Evolutionary conservation across 225 moss, liverwort and hornwort genomes (phyloP), one percentile per base, ranked within the genome.

Genomic region (Bryum argenteum): DNA sequence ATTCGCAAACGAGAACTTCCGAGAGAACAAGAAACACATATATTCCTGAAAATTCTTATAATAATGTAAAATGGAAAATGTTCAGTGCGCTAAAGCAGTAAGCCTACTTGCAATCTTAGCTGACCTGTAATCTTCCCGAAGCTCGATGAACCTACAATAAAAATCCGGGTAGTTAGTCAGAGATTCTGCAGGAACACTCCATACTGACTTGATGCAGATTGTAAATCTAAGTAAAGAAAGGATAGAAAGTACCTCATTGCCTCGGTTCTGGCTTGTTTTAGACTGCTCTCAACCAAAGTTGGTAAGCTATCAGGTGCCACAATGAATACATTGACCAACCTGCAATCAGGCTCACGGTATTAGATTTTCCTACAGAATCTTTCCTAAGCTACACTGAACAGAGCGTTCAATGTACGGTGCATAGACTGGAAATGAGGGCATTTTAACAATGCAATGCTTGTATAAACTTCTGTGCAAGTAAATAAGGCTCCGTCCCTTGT

Each of bases 301-400:
- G 98, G 94, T 71, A 99, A 83, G 79, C 94, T 99, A 73, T 99
- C 98, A 22, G 98, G 98, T 50, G 94, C 98, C 66, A 99, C 98
- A 71, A 99, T 99, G 71, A 99, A 99, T 50, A 99, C 94, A 64
- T 99, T 99, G 63, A 99, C 94, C 88, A 99, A 82, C 77, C 98
- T 99, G 92, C 73, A 76, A 80, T 26, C 80, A 74, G 48, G 33
- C 48, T 71, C 52, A 55, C 82, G 60, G 23, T 28, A 76, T 37
- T 22, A 74, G 33, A 33, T 33, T 6, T 33, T 6, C 33, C 7
- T 33, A 33, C 33, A 33, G 7, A 5, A 33, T n/a, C 33, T 33
- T 33, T 4, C 5, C 33, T 3, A 33, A 2, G 33, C 28, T 28
- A 2, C 2, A 28, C 28, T 28, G 28, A 28, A 28, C 28, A 28